These are phyloP conservation scores for Raffaelea deltoideospora DNA, from an alignment of 2,329 filamentous ascomycete species.

Conservation along the genomic window DNA sequence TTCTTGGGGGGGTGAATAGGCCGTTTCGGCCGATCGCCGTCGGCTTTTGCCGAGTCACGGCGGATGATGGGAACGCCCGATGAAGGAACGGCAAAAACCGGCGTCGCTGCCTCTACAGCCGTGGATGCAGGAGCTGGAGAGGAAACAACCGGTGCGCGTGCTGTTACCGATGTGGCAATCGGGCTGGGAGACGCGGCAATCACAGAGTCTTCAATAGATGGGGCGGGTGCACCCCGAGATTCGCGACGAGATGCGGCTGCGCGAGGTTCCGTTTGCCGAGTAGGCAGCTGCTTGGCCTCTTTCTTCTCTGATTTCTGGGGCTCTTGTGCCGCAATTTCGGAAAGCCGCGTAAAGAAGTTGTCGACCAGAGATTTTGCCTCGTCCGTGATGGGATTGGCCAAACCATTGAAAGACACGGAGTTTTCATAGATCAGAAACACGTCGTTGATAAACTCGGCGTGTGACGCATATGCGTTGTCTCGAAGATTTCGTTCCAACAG, in stretches of 20 bases:
- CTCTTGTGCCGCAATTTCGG: conserved; percentile 33
- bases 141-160: too few species aligned
- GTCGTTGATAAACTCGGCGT: conserved; percentile 61
- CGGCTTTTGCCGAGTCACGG: conserved; percentile 64
- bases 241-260: conserved; percentile 20
- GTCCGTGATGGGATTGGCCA: conserved; percentile 55
- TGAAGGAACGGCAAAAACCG: conserved; percentile 55
- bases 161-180: conserved; percentile 14
- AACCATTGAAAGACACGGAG: conserved; percentile 67
- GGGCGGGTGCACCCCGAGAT: conserved; percentile 15
- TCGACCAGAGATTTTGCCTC: conserved; percentile 40
- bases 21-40: conserved; percentile 72
- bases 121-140: too few species aligned
- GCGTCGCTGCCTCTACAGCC: conserved; percentile 13
- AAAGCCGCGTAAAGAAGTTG: conserved; percentile 30
- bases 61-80: conserved; percentile 71
- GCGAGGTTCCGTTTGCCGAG: conserved; percentile 29
- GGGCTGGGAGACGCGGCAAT: conserved; percentile 17
- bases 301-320: conserved; percentile 47
- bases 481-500: conserved; percentile 73
- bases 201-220: conserved; percentile 13
- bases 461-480: conserved; percentile 47
- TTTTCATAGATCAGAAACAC: conserved; percentile 69
- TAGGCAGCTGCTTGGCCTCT: conserved; percentile 31
- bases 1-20: conserved; percentile 84